Conservation (phyloP, 1,139 yeast species). For the Kodamaea derodonti region DNA sequence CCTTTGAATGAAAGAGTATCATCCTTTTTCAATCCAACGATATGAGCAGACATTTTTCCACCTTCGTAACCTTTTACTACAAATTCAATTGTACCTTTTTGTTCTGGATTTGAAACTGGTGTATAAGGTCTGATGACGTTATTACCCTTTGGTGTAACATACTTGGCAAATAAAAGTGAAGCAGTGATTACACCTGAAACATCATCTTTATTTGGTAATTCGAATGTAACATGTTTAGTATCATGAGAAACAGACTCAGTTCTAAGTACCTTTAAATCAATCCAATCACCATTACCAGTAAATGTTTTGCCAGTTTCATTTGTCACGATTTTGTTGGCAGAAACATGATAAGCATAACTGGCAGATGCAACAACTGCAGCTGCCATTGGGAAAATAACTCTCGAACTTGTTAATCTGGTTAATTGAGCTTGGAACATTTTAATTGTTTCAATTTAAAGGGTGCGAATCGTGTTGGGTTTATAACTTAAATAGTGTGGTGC, state of each 20-base stretch:
- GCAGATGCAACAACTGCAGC: slow-evolving; percentile 48
- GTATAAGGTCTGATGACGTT: slow-evolving; percentile 96
- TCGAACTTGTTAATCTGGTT: slow-evolving; percentile 22
- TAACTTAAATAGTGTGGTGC: background rate
- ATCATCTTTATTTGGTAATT: slow-evolving; percentile 63
- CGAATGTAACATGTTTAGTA: slow-evolving; percentile 68
- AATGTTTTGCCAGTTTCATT: slow-evolving; percentile 57
- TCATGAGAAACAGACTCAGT: slow-evolving; percentile 56
- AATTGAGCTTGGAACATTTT: slow-evolving; percentile 7
- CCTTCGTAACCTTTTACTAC: slow-evolving; percentile 79
- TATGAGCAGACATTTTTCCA: slow-evolving; percentile 82
- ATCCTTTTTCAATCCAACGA: slow-evolving; percentile 65
- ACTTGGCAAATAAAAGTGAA: slow-evolving; percentile 77
- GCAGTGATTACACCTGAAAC: slow-evolving; percentile 80
- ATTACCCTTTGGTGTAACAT: slow-evolving; percentile 77
- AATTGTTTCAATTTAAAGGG: background rate
- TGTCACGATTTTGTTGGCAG: slow-evolving; percentile 23
- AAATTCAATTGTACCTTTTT: slow-evolving; percentile 73
- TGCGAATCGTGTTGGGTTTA: background rate
- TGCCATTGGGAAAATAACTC: slow-evolving; percentile 35
- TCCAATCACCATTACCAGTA: slow-evolving; percentile 72
- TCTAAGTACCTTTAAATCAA: slow-evolving; percentile 68
- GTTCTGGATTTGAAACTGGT: slow-evolving; percentile 70
- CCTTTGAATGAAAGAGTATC: slow-evolving; percentile 93
- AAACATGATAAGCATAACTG: slow-evolving; percentile 46